Percentiles rank a stretch among this genome's conserved stretches.
Evolutionary conservation across 2,329 filamentous ascomycete genomes (phyloP).

Genomic region (Trichoderma sp.): DNA sequence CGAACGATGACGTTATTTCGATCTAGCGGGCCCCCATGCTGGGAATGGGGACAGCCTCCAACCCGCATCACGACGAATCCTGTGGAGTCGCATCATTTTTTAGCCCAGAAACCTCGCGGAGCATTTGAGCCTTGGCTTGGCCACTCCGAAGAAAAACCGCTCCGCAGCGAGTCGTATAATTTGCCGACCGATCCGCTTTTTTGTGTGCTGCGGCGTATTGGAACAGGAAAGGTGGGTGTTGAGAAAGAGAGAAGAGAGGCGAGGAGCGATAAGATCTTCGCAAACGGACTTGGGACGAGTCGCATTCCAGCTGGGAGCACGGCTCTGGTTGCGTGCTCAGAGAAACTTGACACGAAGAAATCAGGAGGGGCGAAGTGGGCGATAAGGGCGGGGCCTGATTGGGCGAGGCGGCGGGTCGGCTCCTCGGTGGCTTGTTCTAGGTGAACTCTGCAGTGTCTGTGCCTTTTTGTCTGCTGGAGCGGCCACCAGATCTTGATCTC

Average conservation of each 20-base stretch:
- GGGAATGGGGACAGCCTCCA: not conserved
- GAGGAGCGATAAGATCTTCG: not conserved
- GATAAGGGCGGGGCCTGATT: not conserved
- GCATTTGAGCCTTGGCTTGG: not conserved
- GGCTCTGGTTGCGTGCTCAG: slow-evolving; percentile 14
- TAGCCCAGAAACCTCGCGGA: not conserved
- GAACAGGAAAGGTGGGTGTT: not conserved
- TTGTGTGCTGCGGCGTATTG: not conserved
- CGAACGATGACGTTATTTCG: slow-evolving; percentile 24
- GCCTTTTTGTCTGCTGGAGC: not conserved
- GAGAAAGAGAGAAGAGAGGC: not conserved
- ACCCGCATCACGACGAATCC: slow-evolving; percentile 11
- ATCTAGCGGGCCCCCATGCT: slow-evolving; percentile 17
- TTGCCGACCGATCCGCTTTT: slow-evolving; percentile 19
- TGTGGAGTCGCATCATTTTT: slow-evolving; percentile 12
- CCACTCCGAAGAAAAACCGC: not conserved
- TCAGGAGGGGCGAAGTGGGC: not conserved
- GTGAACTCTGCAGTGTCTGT: not conserved
- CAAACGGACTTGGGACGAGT: slow-evolving; percentile 4
- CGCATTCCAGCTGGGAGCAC: not conserved
- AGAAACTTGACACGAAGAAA: not conserved
- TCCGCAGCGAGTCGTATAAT: slow-evolving; percentile 19
- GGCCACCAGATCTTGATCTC: not conserved
- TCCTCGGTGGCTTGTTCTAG: slow-evolving; percentile 7
- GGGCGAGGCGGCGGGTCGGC: not conserved